Base-by-base conservation (phyloP, 2,329 filamentous ascomycete species). In the Diplodia intermedia region DNA sequence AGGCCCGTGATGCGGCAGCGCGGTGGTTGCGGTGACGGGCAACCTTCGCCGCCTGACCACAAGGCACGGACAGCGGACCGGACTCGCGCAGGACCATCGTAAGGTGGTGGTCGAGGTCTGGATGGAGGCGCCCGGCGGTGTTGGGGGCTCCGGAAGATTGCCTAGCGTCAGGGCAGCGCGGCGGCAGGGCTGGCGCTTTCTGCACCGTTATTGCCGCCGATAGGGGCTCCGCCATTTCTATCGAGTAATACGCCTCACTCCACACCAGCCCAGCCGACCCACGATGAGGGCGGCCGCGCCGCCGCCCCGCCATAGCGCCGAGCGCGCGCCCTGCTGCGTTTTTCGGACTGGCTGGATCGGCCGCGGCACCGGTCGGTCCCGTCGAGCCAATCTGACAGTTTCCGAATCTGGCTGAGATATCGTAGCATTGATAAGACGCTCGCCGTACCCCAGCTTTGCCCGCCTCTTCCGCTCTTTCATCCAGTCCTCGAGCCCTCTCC, bases 181-280 rank as follows among this genome's bases (percentile, higher is more conserved):
- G 23, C 20, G 38, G 43, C 31, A 52, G 60, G 60, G 36, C 55
- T 43, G 12, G 55, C 36, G 11, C 20, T 29, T 43, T 60, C 55
- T 23, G 36, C 38, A 29, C 55, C 36, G 36, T 20, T 20, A 15
- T 6, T 43, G 62, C 36, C 29, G 36, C 55, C 65, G 65, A 67
- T 67, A 67, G 55, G 54, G 54, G 38, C 12, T 40, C 52, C 52
- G 52, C 40, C 63, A 57, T 67, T 67, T 67, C 54, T 60, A 56
- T 67, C 65, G 65, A 67, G 65, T 67, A 67, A 67, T 67, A 20
- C 53, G 38, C 52, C 65, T 56, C 49, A 29, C 56, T n/a, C 52
- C 38, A 62, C 60, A 63, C 60, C 60, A 63, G 33, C 29, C 43
- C 31, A 33, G 12, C 60, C 60, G 47, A 31, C 47, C 60, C 47